Evolutionary conservation across 2,329 filamentous ascomycete genomes (phyloP).

Genomic region (Paecilomyces sp.): DNA sequence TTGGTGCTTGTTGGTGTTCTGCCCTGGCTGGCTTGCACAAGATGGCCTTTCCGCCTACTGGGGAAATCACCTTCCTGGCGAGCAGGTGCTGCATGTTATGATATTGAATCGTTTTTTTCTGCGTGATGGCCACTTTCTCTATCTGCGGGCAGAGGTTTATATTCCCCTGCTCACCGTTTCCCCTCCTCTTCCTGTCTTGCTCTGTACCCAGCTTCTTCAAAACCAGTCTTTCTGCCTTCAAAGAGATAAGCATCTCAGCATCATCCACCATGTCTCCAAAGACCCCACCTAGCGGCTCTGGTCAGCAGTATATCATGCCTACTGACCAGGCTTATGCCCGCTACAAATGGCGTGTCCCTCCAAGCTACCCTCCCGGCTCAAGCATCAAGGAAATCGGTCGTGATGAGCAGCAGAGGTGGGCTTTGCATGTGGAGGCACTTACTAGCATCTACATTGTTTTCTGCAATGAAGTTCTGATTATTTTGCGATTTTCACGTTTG

Average conservation of each 20-base stretch:
- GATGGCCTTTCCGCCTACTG: background rate
- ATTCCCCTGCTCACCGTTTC: background rate
- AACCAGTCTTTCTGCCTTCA: background rate
- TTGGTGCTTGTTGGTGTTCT: background rate
- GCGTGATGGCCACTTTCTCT: background rate
- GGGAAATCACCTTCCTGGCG: background rate
- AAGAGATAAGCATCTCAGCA: background rate
- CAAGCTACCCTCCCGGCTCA: background rate
- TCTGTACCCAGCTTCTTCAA: background rate
- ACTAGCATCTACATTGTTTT: background rate
- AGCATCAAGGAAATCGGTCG: background rate
- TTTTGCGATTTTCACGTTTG: background rate
- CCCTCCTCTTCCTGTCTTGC: background rate
- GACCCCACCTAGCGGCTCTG: background rate
- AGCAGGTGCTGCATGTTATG: background rate
- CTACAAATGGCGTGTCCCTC: background rate
- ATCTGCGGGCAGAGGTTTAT: background rate
- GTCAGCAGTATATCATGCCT: background rate
- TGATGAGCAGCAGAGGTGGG: background rate
- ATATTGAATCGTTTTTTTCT: background rate
- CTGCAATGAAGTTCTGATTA: background rate
- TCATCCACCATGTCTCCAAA: background rate
- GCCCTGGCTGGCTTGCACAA: background rate
- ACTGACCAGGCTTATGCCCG: background rate
- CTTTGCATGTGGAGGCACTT: background rate